These are phyloP conservation scores for Termitomyces sp. DNA, from an alignment of 768 basidiomycete species.

Conservation along the genomic window DNA sequence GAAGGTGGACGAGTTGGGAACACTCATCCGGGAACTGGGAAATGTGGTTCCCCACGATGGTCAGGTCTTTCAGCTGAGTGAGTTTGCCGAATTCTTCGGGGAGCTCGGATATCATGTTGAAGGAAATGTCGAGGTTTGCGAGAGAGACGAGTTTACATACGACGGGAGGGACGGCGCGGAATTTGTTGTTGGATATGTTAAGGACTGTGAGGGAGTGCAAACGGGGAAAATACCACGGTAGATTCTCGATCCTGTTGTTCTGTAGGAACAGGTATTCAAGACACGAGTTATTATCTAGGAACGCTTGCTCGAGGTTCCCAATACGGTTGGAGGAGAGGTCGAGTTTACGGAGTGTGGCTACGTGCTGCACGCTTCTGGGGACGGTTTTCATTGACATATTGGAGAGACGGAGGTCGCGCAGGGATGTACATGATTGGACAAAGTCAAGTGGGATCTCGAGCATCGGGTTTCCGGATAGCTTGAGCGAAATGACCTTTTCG, in stretches of 20 bases:
- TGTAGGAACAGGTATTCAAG: conserved; percentile 71
- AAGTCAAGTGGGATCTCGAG: conserved; percentile 96
- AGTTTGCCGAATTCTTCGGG: conserved; percentile 79
- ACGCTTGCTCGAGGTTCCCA: conserved; percentile 82
- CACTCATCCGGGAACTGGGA: conserved; percentile 65
- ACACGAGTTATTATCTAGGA: conserved; percentile 70
- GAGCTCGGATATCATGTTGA: conserved; percentile 83
- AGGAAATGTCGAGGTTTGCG: conserved; percentile 87
- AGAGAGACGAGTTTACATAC: conserved; percentile 74
- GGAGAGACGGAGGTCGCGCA: conserved; percentile 83
- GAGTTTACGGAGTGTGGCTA: conserved; percentile 68
- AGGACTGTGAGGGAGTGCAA: conserved; percentile 69
- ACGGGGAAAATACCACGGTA: conserved; percentile 84
- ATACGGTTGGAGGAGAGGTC: conserved; percentile 93
- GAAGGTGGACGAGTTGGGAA: conserved; percentile 53
- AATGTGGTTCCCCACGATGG: conserved; percentile 86
- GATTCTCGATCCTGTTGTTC: conserved; percentile 87
- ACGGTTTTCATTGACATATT: conserved; percentile 95
- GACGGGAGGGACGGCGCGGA: conserved; percentile 68
- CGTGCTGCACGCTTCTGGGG: conserved; percentile 78
- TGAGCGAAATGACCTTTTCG: conserved; percentile 78
- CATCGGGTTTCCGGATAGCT: conserved; percentile 92
- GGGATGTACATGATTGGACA: conserved; percentile 78
- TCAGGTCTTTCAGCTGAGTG: conserved; percentile 61
- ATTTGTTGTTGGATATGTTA: conserved; percentile 97